Conservation (phyloP, 345 rosid species). For the Carallia brachiata region DNA sequence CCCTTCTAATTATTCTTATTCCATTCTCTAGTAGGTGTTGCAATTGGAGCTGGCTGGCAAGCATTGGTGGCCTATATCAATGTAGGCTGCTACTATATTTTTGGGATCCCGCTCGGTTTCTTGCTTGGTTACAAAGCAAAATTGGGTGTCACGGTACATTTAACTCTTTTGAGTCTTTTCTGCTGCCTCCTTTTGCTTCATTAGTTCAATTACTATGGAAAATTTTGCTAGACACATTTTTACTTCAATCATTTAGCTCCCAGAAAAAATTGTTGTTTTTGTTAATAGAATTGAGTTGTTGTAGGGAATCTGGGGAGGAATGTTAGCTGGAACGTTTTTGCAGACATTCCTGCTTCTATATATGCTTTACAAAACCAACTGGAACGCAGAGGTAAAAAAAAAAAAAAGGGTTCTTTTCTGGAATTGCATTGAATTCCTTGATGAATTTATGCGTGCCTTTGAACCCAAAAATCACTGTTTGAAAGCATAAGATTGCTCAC, state of each 20-base stretch:
- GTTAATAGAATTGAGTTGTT: background rate
- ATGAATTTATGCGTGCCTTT: no score
- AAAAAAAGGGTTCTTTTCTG: background rate
- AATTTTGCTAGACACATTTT: no score
- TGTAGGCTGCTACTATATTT: conserved; percentile 63
- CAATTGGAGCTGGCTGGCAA: conserved; percentile 92
- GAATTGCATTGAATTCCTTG: background rate
- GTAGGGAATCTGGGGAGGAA: conserved; percentile 81
- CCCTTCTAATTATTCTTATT: background rate
- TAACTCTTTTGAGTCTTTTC: background rate
- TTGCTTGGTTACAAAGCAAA: conserved; percentile 64
- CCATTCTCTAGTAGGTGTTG: conserved; percentile 52
- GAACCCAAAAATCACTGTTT: no score
- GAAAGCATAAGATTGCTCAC: background rate
- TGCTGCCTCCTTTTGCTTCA: background rate
- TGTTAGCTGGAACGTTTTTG: conserved; percentile 71
- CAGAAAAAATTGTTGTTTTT: background rate
- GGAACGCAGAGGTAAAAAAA: conserved; percentile 70
- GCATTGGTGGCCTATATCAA: conserved; percentile 75
- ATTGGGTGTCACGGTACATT: conserved; percentile 56
- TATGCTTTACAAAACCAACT: conserved; percentile 62
- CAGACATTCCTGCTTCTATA: conserved; percentile 62
- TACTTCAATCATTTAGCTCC: no score
- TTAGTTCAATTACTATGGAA: no score
- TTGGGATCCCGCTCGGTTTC: conserved; percentile 76